Conservation (phyloP, 2,329 filamentous ascomycete species). For the Elsinoe batatas region DNA sequence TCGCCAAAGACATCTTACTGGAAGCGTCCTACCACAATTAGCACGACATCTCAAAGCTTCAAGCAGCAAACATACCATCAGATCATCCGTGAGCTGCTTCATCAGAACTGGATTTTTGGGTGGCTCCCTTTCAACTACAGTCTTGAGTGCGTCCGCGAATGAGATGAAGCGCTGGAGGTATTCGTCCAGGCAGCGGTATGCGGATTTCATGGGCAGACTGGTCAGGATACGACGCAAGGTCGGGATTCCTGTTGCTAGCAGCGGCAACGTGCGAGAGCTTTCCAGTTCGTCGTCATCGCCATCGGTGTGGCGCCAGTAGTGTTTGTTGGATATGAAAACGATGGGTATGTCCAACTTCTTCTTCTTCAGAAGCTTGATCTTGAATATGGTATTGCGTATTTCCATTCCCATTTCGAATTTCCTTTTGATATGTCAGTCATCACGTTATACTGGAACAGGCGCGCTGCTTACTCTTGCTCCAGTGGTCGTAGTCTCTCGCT, state of each 20-base stretch:
- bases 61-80: background rate
- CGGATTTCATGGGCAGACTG: background rate
- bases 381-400: conserved; percentile 17
- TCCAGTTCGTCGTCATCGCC: background rate
- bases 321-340: conserved; percentile 20
- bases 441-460: background rate
- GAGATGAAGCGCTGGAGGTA: background rate
- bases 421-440: background rate
- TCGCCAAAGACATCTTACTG: background rate
- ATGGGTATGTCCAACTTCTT: conserved; percentile 16
- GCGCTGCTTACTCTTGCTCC: background rate
- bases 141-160: background rate
- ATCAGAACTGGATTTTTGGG: background rate
- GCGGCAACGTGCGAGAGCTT: background rate
- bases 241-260: background rate
- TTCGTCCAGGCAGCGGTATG: background rate
- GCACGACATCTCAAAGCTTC: background rate
- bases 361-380: conserved; percentile 5
- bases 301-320: conserved; percentile 18
- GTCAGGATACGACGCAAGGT: background rate
- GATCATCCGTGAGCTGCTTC: background rate
- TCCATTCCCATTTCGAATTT: conserved; percentile 16
- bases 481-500: conserved; percentile 10
- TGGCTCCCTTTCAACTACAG: background rate
- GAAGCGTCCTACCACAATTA: background rate